A percentile compares a stretch with the other conserved stretches of the same genome.
These are phyloP conservation scores for Ajuga chamaepitys DNA, from an alignment of 257 asterid genomes.

Conservation along the genomic window DNA sequence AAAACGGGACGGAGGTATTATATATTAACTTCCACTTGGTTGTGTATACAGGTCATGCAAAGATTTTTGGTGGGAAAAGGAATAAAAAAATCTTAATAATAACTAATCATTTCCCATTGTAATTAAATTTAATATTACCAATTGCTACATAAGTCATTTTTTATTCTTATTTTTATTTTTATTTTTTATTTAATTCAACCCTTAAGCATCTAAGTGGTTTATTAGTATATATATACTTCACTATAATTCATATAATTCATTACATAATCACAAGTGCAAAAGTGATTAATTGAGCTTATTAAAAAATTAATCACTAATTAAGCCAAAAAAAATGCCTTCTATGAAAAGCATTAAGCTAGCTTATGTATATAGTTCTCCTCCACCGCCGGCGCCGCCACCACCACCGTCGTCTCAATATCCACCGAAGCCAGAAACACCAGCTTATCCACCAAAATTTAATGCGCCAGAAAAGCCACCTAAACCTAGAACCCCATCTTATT, in stretches of 20 bases:
- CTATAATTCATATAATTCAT: background rate
- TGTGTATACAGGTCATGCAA: too few relatives aligned
- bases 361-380: constrained; percentile 31
- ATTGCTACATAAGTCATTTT: too few relatives aligned
- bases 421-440: constrained; percentile 8
- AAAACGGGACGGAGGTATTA: too few relatives aligned
- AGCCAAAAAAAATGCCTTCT: constrained; percentile 27
- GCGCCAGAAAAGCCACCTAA: constrained; percentile 10
- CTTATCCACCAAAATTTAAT: constrained; percentile 13
- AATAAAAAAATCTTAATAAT: too few relatives aligned
- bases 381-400: constrained; percentile 24
- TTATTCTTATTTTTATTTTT: too few relatives aligned
- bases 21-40: too few relatives aligned
- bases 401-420: constrained; percentile 13
- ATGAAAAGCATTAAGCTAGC: constrained; percentile 22
- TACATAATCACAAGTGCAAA: background rate
- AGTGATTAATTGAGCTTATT: constrained; percentile 18
- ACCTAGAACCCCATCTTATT: background rate
- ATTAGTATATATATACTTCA: constrained; percentile 15
- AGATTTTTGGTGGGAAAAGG: too few relatives aligned
- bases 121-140: too few relatives aligned
- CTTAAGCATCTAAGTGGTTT: too few relatives aligned
- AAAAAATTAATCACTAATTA: constrained; percentile 9
- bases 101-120: too few relatives aligned
- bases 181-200: too few relatives aligned